A percentile compares a stretch with the other conserved stretches of the same genome.
Evolutionary conservation across 306 rosid species (phyloP).

Genomic region (peach (Prunus persica)): DNA sequence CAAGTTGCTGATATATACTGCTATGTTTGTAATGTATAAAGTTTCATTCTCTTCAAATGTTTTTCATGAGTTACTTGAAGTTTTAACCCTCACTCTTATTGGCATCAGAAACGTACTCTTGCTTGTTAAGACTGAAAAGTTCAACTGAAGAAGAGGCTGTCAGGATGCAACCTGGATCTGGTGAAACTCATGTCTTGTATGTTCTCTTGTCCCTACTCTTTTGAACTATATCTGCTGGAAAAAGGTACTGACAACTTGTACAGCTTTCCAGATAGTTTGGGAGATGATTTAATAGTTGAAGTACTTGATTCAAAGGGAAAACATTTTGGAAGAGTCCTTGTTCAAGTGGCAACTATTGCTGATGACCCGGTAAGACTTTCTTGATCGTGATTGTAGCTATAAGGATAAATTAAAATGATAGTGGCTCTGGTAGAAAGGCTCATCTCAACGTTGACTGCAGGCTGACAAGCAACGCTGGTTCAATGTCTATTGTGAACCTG

Average conservation of each 20-base stretch:
- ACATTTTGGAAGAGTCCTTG: conserved; percentile 70
- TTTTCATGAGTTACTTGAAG: neutral
- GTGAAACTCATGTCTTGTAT: conserved; percentile 90
- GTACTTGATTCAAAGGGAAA: conserved; percentile 92
- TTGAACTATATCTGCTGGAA: conserved; percentile 17
- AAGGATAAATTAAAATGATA: conserved; percentile 13
- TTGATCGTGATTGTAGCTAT: conserved; percentile 7
- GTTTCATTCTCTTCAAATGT: conserved; percentile 8
- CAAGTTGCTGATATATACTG: conserved; percentile 6
- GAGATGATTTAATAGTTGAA: conserved; percentile 88
- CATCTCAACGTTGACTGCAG: conserved; percentile 49
- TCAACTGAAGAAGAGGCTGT: conserved; percentile 74
- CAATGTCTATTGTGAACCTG: conserved; percentile 74
- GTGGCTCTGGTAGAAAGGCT: conserved; percentile 21
- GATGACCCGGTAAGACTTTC: conserved; percentile 71
- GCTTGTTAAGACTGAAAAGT: conserved; percentile 84
- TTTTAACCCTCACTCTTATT: conserved; percentile 18
- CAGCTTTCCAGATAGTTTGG: conserved; percentile 97
- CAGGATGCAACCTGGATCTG: conserved; percentile 88
- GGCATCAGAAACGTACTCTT: conserved; percentile 71
- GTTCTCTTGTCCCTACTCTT: conserved; percentile 28
- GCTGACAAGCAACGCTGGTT: conserved; percentile 97
- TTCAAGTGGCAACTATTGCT: conserved; percentile 82
- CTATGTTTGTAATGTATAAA: neutral
- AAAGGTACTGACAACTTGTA: conserved; percentile 47